A percentile compares a stretch with the other conserved stretches of the same genome.
Evolutionary conservation across 2,329 filamentous ascomycete species (phyloP).

Genomic region (Phyllosticta citrichinensis): DNA sequence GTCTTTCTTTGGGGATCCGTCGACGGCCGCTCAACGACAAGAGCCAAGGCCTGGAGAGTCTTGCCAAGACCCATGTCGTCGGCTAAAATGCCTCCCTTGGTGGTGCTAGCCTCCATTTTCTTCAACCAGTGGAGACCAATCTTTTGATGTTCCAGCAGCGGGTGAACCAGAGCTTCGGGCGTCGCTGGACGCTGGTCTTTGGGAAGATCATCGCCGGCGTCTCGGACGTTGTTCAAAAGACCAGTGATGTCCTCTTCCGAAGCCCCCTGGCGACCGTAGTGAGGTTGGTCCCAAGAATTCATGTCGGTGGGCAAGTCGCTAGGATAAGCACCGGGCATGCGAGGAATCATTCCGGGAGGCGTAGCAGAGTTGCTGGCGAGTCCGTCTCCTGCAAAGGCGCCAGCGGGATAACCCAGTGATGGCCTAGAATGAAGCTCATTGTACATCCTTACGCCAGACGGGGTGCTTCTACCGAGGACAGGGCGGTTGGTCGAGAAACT

Average conservation of each 20-base stretch:
- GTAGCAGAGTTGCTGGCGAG: background rate
- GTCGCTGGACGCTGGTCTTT: conserved; percentile 55
- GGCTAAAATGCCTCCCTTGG: conserved; percentile 56
- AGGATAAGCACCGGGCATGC: background rate
- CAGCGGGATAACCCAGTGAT: background rate
- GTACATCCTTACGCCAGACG: background rate
- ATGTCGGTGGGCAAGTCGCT: background rate
- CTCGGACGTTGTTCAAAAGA: background rate
- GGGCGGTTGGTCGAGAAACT: background rate
- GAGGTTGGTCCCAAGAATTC: background rate
- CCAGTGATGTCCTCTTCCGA: background rate
- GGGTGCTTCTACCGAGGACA: background rate
- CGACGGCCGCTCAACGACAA: conserved; percentile 62
- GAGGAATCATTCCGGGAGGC: background rate
- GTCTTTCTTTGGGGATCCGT: conserved; percentile 52
- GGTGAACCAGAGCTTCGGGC: conserved; percentile 56
- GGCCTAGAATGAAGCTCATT: background rate
- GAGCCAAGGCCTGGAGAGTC: conserved; percentile 70
- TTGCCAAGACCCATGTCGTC: conserved; percentile 82
- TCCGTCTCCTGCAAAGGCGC: background rate
- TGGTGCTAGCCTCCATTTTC: conserved; percentile 58
- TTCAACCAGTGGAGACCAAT: conserved; percentile 69
- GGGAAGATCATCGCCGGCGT: conserved; percentile 25
- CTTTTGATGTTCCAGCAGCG: conserved; percentile 73
- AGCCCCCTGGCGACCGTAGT: background rate